Base-by-base conservation (phyloP, 2,329 filamentous ascomycete genomes). In the Cercospora zeina region DNA sequence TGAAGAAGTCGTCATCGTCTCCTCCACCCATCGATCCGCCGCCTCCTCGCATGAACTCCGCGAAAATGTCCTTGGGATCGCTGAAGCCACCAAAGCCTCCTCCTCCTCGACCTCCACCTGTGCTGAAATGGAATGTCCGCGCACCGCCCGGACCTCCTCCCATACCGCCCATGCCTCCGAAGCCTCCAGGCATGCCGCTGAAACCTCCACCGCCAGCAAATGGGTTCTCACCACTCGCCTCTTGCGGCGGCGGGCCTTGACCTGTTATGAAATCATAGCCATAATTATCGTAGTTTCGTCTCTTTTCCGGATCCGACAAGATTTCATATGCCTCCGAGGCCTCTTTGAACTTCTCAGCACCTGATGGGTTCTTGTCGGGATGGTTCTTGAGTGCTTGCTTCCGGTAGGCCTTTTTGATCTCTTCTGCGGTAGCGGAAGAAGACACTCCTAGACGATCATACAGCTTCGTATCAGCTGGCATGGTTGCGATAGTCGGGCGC, bases 301-400 rank as follows among this genome's bases (percentile, higher is more conserved):
- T 89, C 80, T 97, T 99, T 75, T 97, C 93, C 63, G 93, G 93
- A 72, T 99, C 95, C 65, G 91, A 96, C 2, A 99, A 87, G 70
- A 99, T 96, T 79, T 99, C 95, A 80, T 97, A 99, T 61, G 95
- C 95, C 80, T 97, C 93, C 1, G 92, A 96, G 67, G 92, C 90
- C 77, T 97, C 95, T 80, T 99, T 99, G 83, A 99, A 99, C 78
- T 93, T 97, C 76, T 97, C 95, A 64, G 86, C 82, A 8, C 93
- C 91, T 57, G 86, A 80, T 31, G 92, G 87, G 83, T 97, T 99
- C 83, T 97, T 99, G 82, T 99, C 95, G 6, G 95, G 95, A 74
- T 99, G 95, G 79, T 87, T 93, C 67, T 76, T 76, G 42, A 97
- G 79, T 59, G 93, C 93, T 60, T 88, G 85, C 83, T 96, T 96